Evolutionary conservation across 495 filamentous ascomycete species (phyloP), one percentile per base, ranked within the genome.

Genomic region (Penicillium verhagenii): DNA sequence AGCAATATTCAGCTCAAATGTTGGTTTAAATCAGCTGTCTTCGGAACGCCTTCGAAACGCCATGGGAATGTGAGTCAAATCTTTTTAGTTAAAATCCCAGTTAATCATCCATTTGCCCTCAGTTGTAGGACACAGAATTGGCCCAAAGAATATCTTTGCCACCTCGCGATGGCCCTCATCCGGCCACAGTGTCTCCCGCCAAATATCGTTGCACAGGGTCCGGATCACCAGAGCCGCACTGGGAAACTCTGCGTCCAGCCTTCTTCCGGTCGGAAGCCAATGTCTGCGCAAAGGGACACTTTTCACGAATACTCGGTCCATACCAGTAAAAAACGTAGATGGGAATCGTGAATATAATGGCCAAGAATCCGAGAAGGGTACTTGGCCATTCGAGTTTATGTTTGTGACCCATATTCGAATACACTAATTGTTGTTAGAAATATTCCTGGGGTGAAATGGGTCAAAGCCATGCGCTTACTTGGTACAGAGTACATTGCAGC

Each of bases 321-420:
- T 78, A 74, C 63, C 65, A 73, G 50, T 79, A 81, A 54, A 80
- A 77, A 6, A 79, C 56, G 52, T 77, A 81, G 38, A 81, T 77
- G 0, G 77, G 75, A 5, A 72, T 70, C 3, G 73, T 78, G 48
- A 80, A 73, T 1, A 78, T 7, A n/a, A 78, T 65, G 4, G 73
- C 72, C 35, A 80, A 46, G 51, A 60, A 72, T 0, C 58, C 77
- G 5, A 80, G 62, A 24, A 79, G 66, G 0, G 70, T 76, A 0
- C 69, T 65, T 0, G 75, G 71, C 64, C 74, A 79, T 51, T 73
- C 70, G 1, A 79, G 64, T 11, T 51, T 54, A 20, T 61, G 49
- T 6, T 21, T 66, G 37, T 20, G 64, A 18, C 60, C 71, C 63
- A 75, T 70, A 33, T 75, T 48, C 19, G 59, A 28, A 25, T 72